Evolutionary conservation across 2,329 filamentous ascomycete genomes (phyloP).

Genomic region (Monosporascus sp.): DNA sequence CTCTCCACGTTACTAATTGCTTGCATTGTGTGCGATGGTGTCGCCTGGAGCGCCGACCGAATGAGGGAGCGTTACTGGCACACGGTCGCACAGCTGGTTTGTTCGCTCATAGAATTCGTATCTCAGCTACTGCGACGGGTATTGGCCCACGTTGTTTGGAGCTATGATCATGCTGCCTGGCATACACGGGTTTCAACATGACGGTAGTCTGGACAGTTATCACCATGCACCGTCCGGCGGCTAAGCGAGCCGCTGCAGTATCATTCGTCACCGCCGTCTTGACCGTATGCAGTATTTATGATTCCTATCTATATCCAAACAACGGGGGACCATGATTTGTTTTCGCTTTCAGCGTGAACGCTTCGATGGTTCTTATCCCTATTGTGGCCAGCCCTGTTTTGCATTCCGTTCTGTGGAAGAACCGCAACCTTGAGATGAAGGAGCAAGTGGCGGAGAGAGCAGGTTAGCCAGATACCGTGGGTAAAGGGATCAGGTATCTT

Average conservation of each 20-base stretch:
- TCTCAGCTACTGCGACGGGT: constrained; percentile 11
- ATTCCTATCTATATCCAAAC: constrained; percentile 19
- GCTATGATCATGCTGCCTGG: constrained; percentile 15
- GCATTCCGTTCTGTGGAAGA: constrained; percentile 15
- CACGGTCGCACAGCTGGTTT: constrained; percentile 19
- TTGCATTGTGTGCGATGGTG: constrained; percentile 21
- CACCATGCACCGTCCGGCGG: constrained; percentile 14
- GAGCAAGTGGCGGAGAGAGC: constrained; percentile 12
- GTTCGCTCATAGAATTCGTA: constrained; percentile 19
- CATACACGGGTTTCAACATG: constrained; percentile 19
- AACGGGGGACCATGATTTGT: constrained; percentile 17
- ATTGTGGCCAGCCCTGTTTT: constrained; percentile 14
- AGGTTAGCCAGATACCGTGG: not conserved
- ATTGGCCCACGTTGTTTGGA: constrained; percentile 15
- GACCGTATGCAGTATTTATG: constrained; percentile 18
- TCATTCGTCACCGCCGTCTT: constrained; percentile 19
- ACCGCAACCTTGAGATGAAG: constrained; percentile 12
- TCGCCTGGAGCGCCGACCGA: constrained; percentile 32
- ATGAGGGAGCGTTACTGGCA: constrained; percentile 35
- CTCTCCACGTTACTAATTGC: constrained; percentile 24
- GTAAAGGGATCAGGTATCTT: constrained; percentile 13
- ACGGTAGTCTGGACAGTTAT: constrained; percentile 18
- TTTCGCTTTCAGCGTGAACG: constrained; percentile 20
- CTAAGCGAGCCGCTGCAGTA: constrained; percentile 14
- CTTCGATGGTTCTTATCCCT: constrained; percentile 17